Evolutionary conservation across 495 filamentous ascomycete species (phyloP).

Genomic region (Neurospora intermedia): DNA sequence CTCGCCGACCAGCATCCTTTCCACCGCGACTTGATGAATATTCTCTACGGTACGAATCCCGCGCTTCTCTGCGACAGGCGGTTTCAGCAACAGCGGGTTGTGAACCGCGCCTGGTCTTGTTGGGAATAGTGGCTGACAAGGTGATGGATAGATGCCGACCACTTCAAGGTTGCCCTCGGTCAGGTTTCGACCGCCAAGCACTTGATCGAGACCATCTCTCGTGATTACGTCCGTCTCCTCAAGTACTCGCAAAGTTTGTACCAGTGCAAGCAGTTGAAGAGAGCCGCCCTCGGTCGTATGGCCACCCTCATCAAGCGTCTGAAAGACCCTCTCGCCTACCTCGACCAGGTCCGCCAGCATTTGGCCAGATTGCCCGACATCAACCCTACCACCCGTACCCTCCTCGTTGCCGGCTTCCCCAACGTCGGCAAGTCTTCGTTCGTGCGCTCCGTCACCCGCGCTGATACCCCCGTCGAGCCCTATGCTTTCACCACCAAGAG

Average conservation of each 20-base stretch:
- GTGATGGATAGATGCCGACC: constrained; percentile 90
- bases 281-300: constrained; percentile 66
- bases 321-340: constrained; percentile 87
- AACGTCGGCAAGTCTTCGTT: constrained; percentile 98
- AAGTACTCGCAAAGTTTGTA: constrained; percentile 89
- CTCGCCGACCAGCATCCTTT: constrained; percentile 95
- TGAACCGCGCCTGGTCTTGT: constrained; percentile 30
- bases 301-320: constrained; percentile 88
- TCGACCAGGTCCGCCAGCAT: constrained; percentile 97
- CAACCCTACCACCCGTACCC: constrained; percentile 89
- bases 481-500: constrained; percentile 99
- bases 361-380: constrained; percentile 94
- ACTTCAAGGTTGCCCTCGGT: constrained; percentile 92
- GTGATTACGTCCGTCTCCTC: constrained; percentile 87
- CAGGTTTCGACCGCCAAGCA: constrained; percentile 94
- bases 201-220: constrained; percentile 86
- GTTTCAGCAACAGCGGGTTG: constrained; percentile 19
- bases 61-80: background rate
- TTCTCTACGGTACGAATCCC: constrained; percentile 44
- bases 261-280: constrained; percentile 43
- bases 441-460: constrained; percentile 78
- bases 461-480: constrained; percentile 95
- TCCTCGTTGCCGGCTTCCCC: constrained; percentile 93
- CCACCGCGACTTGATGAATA: constrained; percentile 53
- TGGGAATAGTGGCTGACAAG: background rate